Evolutionary conservation across 23 red algal species (phyloP).

Genomic region (Pyropia haitanensis): DNA sequence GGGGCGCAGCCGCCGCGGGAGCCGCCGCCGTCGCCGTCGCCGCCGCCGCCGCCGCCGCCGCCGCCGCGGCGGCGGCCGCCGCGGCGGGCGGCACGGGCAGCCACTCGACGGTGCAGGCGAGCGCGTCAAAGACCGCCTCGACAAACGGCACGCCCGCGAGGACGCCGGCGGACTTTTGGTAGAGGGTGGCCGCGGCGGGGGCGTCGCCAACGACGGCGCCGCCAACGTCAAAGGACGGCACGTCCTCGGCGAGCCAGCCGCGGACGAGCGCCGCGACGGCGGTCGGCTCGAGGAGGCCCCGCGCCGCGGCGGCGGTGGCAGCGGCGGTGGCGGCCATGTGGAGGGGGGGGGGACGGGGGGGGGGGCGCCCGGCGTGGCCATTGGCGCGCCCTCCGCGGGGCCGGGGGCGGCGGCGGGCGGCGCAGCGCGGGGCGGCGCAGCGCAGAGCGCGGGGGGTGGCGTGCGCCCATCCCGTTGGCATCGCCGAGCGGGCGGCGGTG

Average conservation of each 20-base stretch:
- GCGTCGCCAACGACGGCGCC: constrained; percentile 30
- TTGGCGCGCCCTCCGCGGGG: too few species aligned
- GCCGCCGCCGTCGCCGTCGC: background rate
- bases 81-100: background rate
- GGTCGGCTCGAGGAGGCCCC: too few species aligned
- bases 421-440: too few species aligned
- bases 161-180: constrained; percentile 49
- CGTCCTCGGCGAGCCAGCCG: constrained; percentile 79
- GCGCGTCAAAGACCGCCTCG: constrained; percentile 65
- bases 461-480: too few species aligned
- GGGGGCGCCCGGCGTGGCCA: too few species aligned
- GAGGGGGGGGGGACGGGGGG: too few species aligned
- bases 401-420: too few species aligned
- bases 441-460: too few species aligned
- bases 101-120: constrained; percentile 62
- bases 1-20: too few species aligned
- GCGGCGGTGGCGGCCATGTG: too few species aligned
- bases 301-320: too few species aligned
- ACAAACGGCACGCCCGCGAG: constrained; percentile 78
- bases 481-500: too few species aligned
- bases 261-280: constrained; percentile 11
- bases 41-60: background rate
- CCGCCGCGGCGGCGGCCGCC: background rate
- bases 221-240: constrained; percentile 71
- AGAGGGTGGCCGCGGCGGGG: constrained; percentile 34